phyloP scores from a whole-genome alignment of 2,329 filamentous ascomycete genomes.

The Fusarium hostae region DNA sequence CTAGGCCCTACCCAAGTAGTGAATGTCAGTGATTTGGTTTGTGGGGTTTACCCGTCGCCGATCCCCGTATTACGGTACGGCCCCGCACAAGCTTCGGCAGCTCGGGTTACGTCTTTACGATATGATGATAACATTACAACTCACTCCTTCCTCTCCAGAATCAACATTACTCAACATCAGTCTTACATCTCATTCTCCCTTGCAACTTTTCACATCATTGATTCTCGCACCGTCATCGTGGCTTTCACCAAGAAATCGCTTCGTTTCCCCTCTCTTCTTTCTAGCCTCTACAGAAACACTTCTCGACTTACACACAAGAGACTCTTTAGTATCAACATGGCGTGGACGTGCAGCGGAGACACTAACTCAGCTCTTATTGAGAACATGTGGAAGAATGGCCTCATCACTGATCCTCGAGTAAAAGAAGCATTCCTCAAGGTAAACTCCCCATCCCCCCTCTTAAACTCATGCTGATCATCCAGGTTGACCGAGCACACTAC shows the following conservation, averaged over 20 bases:
- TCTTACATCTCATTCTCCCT: no score
- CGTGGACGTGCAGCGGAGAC: slow-evolving; percentile 84
- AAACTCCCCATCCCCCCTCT: slow-evolving; percentile 27
- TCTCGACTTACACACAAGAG: slow-evolving; percentile 11
- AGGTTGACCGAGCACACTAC: slow-evolving; percentile 92
- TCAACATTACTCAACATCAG: not conserved
- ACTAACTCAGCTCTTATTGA: slow-evolving; percentile 80
- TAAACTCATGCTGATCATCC: not conserved
- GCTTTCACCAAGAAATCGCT: slow-evolving; percentile 15
- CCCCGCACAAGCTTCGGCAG: slow-evolving; percentile 41
- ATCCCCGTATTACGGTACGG: slow-evolving; percentile 38
- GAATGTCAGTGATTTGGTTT: slow-evolving; percentile 10
- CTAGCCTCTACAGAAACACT: not conserved
- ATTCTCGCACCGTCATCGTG: slow-evolving; percentile 9
- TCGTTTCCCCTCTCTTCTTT: not conserved
- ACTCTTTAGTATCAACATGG: slow-evolving; percentile 68
- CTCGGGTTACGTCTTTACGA: slow-evolving; percentile 11
- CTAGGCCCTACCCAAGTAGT: no score
- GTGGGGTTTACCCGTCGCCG: slow-evolving; percentile 36
- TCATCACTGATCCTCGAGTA: slow-evolving; percentile 79
- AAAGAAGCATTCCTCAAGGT: slow-evolving; percentile 84
- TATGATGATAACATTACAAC: slow-evolving; percentile 32
- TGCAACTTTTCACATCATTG: no score
- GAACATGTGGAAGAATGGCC: slow-evolving; percentile 76
- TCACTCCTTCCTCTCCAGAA: not conserved